Conservation (phyloP, 257 asterid genomes). For the Ehretia macrophylla region DNA sequence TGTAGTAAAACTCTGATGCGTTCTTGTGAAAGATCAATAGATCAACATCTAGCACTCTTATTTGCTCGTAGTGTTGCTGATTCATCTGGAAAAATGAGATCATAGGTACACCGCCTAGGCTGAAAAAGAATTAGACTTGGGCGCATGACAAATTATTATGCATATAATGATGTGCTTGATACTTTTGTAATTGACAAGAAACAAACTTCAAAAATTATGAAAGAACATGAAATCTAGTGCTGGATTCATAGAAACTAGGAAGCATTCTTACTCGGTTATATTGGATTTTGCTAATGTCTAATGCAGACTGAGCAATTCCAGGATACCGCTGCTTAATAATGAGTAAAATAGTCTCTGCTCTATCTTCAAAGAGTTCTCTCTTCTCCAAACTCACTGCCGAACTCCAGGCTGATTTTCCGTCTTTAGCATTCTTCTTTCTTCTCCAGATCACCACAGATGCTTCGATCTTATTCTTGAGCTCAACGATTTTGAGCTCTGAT, state of each 20-base stretch:
- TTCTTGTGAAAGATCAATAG: too few relatives aligned
- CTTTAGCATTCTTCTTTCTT: slow-evolving; percentile 76
- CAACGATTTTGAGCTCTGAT: slow-evolving; percentile 80
- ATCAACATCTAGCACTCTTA: too few relatives aligned
- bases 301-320: slow-evolving; percentile 71
- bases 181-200: background rate
- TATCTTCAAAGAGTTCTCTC: slow-evolving; percentile 73
- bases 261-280: slow-evolving; percentile 47
- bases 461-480: slow-evolving; percentile 82
- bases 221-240: background rate
- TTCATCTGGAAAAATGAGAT: too few relatives aligned
- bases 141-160: too few relatives aligned
- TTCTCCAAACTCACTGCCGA: slow-evolving; percentile 77
- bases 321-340: slow-evolving; percentile 76
- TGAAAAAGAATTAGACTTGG: too few relatives aligned
- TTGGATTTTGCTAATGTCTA: slow-evolving; percentile 88
- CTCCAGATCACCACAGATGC: slow-evolving; percentile 85
- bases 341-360: slow-evolving; percentile 69
- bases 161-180: background rate
- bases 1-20: too few relatives aligned
- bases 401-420: slow-evolving; percentile 74
- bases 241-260: background rate
- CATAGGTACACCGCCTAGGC: too few relatives aligned
- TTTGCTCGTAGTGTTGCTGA: too few relatives aligned
- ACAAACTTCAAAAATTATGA: background rate